These are phyloP conservation scores for Sugiyamaella lignohabitans DNA, from an alignment of 805 yeast genomes.

Conservation along the genomic window DNA sequence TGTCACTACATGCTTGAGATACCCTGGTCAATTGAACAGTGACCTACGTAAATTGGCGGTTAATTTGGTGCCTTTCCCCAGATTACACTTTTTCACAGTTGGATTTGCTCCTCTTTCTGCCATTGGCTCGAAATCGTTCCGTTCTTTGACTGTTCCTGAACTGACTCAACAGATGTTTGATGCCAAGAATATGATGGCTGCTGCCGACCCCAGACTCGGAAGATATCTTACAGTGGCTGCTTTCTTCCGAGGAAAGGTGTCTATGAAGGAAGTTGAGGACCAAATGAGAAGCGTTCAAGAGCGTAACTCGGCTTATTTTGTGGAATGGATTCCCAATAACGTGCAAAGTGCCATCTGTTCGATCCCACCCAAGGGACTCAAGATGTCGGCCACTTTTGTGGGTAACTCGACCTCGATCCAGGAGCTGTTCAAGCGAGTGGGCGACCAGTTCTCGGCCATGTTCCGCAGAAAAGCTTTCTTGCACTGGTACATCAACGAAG, in stretches of 20 bases:
- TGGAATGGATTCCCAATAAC: conserved; percentile 94
- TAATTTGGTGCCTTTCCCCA: conserved; percentile 89
- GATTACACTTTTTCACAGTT: conserved; percentile 92
- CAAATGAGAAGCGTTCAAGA: conserved; percentile 82
- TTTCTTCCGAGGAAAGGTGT: conserved; percentile 88
- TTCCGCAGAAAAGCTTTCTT: conserved; percentile 90
- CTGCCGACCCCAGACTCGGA: conserved; percentile 84
- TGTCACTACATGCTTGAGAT: conserved; percentile 87
- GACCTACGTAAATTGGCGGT: conserved; percentile 91
- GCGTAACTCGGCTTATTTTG: conserved; percentile 75
- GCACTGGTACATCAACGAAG: conserved; percentile 94
- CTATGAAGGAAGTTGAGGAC: conserved; percentile 90
- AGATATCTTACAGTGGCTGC: conserved; percentile 90
- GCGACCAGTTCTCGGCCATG: conserved; percentile 87
- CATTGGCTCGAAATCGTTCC: conserved; percentile 71
- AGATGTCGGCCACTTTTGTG: conserved; percentile 86
- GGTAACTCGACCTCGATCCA: conserved; percentile 92
- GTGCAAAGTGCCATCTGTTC: conserved; percentile 92
- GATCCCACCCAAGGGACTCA: conserved; percentile 78
- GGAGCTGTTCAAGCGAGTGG: conserved; percentile 83
- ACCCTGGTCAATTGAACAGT: conserved; percentile 91
- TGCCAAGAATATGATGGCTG: conserved; percentile 93
- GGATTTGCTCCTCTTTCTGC: conserved; percentile 91
- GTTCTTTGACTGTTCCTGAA: conserved; percentile 82
- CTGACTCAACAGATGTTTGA: conserved; percentile 92